Base-by-base conservation (phyloP, 139 green algal genomes). In the Gonium pectorale region DNA sequence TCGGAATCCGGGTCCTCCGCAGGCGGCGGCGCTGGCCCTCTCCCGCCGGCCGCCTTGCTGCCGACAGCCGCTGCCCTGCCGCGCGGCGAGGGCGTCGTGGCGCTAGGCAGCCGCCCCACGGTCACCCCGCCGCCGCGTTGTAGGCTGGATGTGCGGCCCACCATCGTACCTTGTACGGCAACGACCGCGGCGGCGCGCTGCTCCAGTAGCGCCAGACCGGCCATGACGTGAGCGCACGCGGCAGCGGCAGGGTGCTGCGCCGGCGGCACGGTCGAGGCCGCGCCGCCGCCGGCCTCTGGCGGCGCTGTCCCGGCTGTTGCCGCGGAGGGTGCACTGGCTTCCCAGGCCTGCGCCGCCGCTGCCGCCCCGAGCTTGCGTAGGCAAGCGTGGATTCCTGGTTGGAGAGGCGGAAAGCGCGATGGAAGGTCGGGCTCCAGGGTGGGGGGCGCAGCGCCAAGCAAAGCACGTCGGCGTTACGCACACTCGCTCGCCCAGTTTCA, bases 161-260 rank as follows among this genome's bases (percentile, higher is more conserved):
- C 77, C 77, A 83, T 64, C 2, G 77, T 83, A 15, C 77, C 77
- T 41, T 83, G 77, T 63, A 91, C 87, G 17, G 87, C 79, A n/a
- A 91, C 40, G 22, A 91, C 60, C 29, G 87, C 87, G 17, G 79
- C 63, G 21, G 87, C 79, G 0, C 84, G 79, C 63, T 80, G 72
- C 79, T 91, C 87, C 44, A 91, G 51, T 24, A 72, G 56, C 1
- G 83, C 87, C 33, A 91, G 67, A 2, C 69, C 75, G 38, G 85
- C 73, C 59, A 74, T 73, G 8, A 83, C 62, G 59, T 83, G 77
- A 24, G 43, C 62, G 77, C 77, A 83, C 0, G 63, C 59, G 31
- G 62, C 77, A 19, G 64, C 60, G 26, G 43, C 5, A 3, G 77
- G 77, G 33, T 74, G 60, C 7, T 17, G 33, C 60, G 60, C 22